phyloP scores from a whole-genome alignment of 2,329 filamentous ascomycete genomes.

The Ophiostoma himal-ulmi region DNA sequence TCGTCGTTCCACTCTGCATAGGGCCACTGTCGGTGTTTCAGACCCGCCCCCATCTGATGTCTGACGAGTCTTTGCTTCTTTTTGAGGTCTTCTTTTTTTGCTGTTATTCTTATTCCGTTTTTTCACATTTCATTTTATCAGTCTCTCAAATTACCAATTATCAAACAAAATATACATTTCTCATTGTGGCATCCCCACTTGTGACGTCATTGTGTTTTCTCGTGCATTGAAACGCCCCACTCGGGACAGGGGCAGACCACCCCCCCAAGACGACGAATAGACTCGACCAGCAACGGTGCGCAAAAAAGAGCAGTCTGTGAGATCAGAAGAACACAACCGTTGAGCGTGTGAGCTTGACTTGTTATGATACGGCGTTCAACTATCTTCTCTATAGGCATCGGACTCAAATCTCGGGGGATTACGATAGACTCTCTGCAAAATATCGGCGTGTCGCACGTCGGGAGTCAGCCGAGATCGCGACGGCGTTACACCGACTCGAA shows the following conservation, averaged over 20 bases:
- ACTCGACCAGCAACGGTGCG: neutral
- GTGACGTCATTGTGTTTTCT: conserved; percentile 9
- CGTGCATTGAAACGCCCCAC: conserved; percentile 2
- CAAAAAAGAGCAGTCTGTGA: neutral
- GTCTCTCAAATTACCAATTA: neutral
- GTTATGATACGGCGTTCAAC: too few relatives aligned
- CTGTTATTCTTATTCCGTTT: neutral
- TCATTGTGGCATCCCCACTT: neutral
- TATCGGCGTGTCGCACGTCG: neutral
- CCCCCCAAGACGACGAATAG: neutral
- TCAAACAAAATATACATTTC: neutral
- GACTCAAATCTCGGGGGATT: too few relatives aligned
- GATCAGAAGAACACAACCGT: neutral
- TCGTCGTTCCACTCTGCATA: neutral
- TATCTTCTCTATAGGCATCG: too few relatives aligned
- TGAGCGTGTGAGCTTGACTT: too few relatives aligned
- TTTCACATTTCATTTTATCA: neutral
- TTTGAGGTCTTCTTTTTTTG: neutral
- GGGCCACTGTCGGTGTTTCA: neutral
- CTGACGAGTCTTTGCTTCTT: neutral
- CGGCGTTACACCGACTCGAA: conserved; percentile 1
- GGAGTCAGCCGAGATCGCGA: conserved; percentile 1
- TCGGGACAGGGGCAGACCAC: neutral
- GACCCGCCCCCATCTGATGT: neutral
- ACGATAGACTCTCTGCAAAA: neutral